phyloP scores from a whole-genome alignment of 768 basidiomycete species.

The Nevesoporus exiguus region DNA sequence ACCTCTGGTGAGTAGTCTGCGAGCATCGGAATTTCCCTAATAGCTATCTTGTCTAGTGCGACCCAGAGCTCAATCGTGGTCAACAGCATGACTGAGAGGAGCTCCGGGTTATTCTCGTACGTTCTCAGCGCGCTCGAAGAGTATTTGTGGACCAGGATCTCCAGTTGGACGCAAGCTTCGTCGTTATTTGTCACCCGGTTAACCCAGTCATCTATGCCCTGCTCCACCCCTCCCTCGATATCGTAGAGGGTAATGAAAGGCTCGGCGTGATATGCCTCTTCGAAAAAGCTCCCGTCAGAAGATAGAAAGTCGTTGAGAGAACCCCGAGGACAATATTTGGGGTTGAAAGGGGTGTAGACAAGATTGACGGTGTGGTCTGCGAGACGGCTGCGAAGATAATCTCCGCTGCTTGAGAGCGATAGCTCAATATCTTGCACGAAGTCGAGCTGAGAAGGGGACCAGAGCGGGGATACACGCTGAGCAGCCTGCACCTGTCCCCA shows the following conservation, averaged over 20 bases:
- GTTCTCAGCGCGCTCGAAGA: slow-evolving; percentile 19
- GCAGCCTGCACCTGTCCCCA: slow-evolving; percentile 34
- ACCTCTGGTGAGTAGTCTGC: slow-evolving; percentile 34
- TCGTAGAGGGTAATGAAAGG: not conserved
- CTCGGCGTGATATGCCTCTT: not conserved
- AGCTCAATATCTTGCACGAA: slow-evolving; percentile 31
- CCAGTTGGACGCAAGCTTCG: slow-evolving; percentile 5
- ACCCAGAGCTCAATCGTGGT: not conserved
- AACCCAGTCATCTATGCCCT: not conserved
- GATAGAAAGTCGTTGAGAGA: not conserved
- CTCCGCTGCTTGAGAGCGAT: slow-evolving; percentile 29
- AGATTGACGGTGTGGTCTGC: too few species aligned
- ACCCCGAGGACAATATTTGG: not conserved
- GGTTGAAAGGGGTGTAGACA: not conserved
- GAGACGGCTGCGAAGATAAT: slow-evolving; percentile 25
- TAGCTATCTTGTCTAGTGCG: not conserved
- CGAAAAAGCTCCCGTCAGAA: not conserved
- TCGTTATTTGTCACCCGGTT: not conserved
- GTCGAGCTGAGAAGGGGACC: slow-evolving; percentile 31
- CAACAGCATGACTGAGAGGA: not conserved
- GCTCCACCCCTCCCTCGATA: not conserved
- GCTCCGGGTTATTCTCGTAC: slow-evolving; percentile 17
- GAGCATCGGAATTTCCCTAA: not conserved
- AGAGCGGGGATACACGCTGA: slow-evolving; percentile 27
- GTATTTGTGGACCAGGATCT: slow-evolving; percentile 27